These are phyloP conservation scores for Lactarius sanguifluus DNA, from an alignment of 768 basidiomycete species.

Conservation along the genomic window DNA sequence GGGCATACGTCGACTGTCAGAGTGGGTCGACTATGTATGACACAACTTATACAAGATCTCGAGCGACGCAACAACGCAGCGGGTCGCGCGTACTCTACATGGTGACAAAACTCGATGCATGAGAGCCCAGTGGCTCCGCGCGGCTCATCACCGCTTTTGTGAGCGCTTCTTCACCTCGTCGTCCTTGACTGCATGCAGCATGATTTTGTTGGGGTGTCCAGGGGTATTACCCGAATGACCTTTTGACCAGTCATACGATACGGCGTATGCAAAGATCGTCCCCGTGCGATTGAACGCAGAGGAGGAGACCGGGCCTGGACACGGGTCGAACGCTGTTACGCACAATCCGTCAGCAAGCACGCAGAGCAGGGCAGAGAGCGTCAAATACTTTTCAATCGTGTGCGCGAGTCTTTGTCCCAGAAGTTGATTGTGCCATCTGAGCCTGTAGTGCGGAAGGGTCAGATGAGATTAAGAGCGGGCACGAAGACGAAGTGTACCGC, in stretches of 20 bases:
- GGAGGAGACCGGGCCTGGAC: constrained; percentile 73
- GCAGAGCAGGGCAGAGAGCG: constrained; percentile 11
- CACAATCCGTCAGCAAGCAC: constrained; percentile 1
- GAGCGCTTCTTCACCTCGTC: constrained; percentile 76
- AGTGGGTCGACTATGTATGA: too few relatives aligned
- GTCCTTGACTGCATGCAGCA: constrained; percentile 83
- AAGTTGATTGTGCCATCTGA: constrained; percentile 87
- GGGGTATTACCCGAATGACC: constrained; percentile 84
- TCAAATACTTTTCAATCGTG: constrained; percentile 79
- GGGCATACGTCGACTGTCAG: background rate
- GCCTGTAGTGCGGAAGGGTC: constrained; percentile 41
- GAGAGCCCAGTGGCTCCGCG: background rate
- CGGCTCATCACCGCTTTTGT: constrained; percentile 36
- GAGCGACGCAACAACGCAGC: background rate
- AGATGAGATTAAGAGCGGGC: too few relatives aligned
- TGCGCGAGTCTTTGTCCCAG: constrained; percentile 94
- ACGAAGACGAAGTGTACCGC: constrained; percentile 32
- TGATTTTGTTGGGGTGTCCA: constrained; percentile 71
- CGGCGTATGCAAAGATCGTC: constrained; percentile 85
- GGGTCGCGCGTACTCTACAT: background rate
- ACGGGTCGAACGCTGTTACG: constrained; percentile 65
- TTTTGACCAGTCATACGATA: constrained; percentile 95
- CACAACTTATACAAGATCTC: background rate
- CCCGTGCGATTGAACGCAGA: constrained; percentile 87
- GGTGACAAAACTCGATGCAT: background rate